A percentile compares a stretch with the other conserved stretches of the same genome.
phyloP scores from a whole-genome alignment of 2,329 filamentous ascomycete species.

The Cladophialophora yegresii region DNA sequence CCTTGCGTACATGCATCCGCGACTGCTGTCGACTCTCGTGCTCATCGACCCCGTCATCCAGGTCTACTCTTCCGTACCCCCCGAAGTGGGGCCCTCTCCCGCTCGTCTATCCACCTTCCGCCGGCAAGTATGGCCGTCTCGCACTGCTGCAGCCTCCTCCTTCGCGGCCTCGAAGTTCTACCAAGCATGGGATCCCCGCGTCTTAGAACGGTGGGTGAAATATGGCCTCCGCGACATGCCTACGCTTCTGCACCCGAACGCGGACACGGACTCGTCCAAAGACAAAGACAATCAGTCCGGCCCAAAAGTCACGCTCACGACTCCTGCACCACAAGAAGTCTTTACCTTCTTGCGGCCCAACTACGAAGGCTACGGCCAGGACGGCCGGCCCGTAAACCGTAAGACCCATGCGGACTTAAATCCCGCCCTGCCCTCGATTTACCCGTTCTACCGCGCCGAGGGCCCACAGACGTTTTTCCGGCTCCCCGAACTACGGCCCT shows the following conservation, averaged over 20 bases:
- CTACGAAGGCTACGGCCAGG: slow-evolving; percentile 63
- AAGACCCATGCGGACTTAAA: slow-evolving; percentile 52
- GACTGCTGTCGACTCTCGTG: slow-evolving; percentile 69
- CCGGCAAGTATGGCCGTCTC: slow-evolving; percentile 79
- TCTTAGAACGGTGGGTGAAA: slow-evolving; percentile 71
- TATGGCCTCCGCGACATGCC: slow-evolving; percentile 76
- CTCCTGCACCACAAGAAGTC: slow-evolving; percentile 85
- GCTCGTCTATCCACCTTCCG: slow-evolving; percentile 71
- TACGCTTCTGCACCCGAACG: slow-evolving; percentile 52
- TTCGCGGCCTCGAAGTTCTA: slow-evolving; percentile 77
- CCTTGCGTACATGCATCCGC: slow-evolving; percentile 65
- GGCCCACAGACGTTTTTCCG: slow-evolving; percentile 43
- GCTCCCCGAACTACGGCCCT: slow-evolving; percentile 49
- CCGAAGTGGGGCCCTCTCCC: slow-evolving; percentile 44
- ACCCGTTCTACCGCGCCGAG: slow-evolving; percentile 51
- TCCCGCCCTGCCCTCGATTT: slow-evolving; percentile 38
- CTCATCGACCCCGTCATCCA: slow-evolving; percentile 64
- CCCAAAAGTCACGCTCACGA: slow-evolving; percentile 68
- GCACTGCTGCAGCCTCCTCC: slow-evolving; percentile 64
- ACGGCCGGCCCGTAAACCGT: slow-evolving; percentile 44
- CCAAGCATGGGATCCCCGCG: slow-evolving; percentile 75
- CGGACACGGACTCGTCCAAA: slow-evolving; percentile 51
- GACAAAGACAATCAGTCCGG: slow-evolving; percentile 49
- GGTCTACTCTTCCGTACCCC: slow-evolving; percentile 47
- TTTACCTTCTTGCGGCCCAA: slow-evolving; percentile 53